A percentile compares a stretch with the other conserved stretches of the same genome.
phyloP scores from a whole-genome alignment of 1,139 yeast genomes.

The Suhomyces bolitotheri region DNA sequence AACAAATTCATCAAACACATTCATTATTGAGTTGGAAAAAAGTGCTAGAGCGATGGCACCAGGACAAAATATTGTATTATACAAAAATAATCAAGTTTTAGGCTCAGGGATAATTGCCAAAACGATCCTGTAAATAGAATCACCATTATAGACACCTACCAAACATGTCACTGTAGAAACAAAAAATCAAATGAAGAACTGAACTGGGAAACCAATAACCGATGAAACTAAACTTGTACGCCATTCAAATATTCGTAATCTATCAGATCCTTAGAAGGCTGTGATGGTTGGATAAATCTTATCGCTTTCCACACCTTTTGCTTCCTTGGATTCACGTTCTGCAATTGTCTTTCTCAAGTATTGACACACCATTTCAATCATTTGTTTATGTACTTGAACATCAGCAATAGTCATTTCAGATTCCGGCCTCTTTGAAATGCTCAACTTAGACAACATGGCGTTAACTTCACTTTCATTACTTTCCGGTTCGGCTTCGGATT shows the following conservation, averaged over 20 bases:
- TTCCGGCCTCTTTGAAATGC: constrained; percentile 17
- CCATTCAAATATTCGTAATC: not conserved
- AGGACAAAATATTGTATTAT: constrained; percentile 82
- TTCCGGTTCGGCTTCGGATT: not conserved
- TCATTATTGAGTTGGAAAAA: constrained; percentile 38
- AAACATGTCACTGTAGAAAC: constrained; percentile 1
- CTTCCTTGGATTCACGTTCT: constrained; percentile 17
- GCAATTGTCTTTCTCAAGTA: constrained; percentile 22
- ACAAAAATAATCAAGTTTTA: constrained; percentile 62
- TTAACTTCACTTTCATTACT: constrained; percentile 14
- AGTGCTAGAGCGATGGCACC: constrained; percentile 79
- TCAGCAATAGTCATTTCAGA: constrained; percentile 27
- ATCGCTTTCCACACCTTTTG: constrained; percentile 14
- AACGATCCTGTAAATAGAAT: constrained; percentile 15
- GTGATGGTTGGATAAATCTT: constrained; percentile 44
- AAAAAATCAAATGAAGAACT: constrained; percentile 2
- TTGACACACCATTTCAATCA: constrained; percentile 34
- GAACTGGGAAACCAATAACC: not conserved
- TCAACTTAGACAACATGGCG: constrained; percentile 23
- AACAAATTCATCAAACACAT: constrained; percentile 10
- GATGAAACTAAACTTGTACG: not conserved
- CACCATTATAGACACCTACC: constrained; percentile 1
- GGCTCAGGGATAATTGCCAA: constrained; percentile 64
- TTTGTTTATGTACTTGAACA: constrained; percentile 39
- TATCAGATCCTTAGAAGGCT: constrained; percentile 42